Evolutionary conservation across 495 filamentous ascomycete species (phyloP).

Genomic region (Penicillium pancosmium): DNA sequence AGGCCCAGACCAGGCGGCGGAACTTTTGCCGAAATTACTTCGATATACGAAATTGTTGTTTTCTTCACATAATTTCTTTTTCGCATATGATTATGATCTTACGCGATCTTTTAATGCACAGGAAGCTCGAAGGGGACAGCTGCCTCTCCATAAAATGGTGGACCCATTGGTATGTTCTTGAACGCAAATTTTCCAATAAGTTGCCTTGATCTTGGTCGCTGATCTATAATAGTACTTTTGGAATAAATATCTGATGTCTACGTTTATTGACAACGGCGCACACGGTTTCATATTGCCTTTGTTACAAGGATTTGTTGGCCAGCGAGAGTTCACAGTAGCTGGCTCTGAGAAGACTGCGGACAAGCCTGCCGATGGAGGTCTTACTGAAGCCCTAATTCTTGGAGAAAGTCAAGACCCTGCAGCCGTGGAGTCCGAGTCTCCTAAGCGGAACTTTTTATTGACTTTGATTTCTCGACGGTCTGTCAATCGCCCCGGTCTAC

Average conservation of each 20-base stretch:
- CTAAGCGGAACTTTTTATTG: constrained; percentile 62
- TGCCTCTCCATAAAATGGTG: constrained; percentile 70
- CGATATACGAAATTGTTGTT: constrained; percentile 81
- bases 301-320: constrained; percentile 94
- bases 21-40: constrained; percentile 81
- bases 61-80: constrained; percentile 83
- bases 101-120: constrained; percentile 65
- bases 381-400: constrained; percentile 34
- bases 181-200: constrained; percentile 17
- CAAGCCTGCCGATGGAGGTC: constrained; percentile 21
- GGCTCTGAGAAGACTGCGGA: constrained; percentile 22
- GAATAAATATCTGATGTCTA: constrained; percentile 75
- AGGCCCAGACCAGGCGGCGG: constrained; percentile 30
- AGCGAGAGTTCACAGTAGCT: constrained; percentile 74
- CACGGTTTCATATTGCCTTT: constrained; percentile 73
- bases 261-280: constrained; percentile 69
- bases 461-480: constrained; percentile 88
- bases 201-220: not conserved
- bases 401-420: constrained; percentile 37
- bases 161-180: constrained; percentile 63
- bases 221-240: constrained; percentile 70
- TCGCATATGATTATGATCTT: constrained; percentile 88
- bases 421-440: constrained; percentile 22
- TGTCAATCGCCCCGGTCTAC: constrained; percentile 78
- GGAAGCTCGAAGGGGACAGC: constrained; percentile 35